phyloP scores from a whole-genome alignment of 2,329 filamentous ascomycete genomes.

The Talaromyces albobiverticillius region DNA sequence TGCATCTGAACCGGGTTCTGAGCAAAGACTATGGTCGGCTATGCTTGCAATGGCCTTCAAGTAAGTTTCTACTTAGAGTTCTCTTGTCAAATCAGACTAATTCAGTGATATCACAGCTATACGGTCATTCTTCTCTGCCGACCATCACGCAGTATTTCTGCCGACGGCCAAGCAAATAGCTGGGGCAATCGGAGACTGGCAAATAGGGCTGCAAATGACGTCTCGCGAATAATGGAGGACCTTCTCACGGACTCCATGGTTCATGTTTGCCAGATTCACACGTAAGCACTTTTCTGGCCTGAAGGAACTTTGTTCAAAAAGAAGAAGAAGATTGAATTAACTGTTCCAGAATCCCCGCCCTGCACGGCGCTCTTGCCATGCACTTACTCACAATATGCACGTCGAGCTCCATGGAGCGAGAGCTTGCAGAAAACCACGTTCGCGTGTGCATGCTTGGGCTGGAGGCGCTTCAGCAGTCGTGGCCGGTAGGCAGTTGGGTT shows the following conservation, averaged over 20 bases:
- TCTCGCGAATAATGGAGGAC: neutral
- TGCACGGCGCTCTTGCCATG: conserved; percentile 24
- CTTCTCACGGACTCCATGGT: neutral
- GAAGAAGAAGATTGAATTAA: no score
- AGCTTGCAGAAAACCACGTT: conserved; percentile 24
- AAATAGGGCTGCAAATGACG: neutral
- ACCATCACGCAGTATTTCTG: neutral
- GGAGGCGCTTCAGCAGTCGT: conserved; percentile 22
- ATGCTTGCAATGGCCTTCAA: neutral
- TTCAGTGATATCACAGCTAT: neutral
- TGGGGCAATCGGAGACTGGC: neutral
- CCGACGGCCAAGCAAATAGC: neutral
- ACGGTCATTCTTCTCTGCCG: neutral
- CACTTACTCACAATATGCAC: conserved; percentile 25
- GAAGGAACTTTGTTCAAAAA: neutral
- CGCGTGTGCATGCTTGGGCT: conserved; percentile 25
- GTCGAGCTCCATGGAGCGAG: conserved; percentile 19
- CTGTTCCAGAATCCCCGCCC: conserved; percentile 22
- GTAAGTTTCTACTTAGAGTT: neutral
- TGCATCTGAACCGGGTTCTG: no score
- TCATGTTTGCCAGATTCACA: neutral
- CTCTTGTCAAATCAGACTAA: no score
- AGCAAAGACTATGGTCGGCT: neutral
- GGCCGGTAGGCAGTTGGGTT: conserved; percentile 27
- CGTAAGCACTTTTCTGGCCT: neutral